Percentiles rank a stretch among this genome's conserved stretches.
phyloP scores from a whole-genome alignment of 2,329 filamentous ascomycete species.

The Graphiopsis chlorocephala region DNA sequence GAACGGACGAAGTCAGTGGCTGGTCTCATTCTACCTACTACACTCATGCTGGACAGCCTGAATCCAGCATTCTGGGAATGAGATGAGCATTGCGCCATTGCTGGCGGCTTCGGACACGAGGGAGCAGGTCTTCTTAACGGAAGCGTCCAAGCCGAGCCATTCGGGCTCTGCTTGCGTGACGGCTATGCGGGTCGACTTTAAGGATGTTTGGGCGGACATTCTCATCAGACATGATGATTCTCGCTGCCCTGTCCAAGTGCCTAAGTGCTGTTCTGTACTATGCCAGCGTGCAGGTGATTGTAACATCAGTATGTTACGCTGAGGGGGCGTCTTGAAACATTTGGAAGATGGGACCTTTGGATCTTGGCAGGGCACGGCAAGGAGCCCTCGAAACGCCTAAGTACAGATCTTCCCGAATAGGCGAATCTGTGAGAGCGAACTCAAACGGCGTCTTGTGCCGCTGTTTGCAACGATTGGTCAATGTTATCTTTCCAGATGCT shows the following conservation, averaged over 20 bases:
- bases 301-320: neutral
- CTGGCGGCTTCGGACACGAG: slow-evolving; percentile 56
- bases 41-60: slow-evolving; percentile 43
- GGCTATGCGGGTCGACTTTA: slow-evolving; percentile 31
- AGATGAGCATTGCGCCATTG: slow-evolving; percentile 54
- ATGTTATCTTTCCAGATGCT: neutral
- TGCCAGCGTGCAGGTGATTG: neutral
- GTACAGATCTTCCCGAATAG: neutral
- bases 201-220: neutral
- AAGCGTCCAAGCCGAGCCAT: slow-evolving; percentile 58
- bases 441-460: neutral
- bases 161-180: slow-evolving; percentile 59
- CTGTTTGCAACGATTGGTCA: neutral
- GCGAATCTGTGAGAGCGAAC: neutral
- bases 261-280: neutral
- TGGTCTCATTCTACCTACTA: slow-evolving; percentile 36
- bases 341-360: neutral
- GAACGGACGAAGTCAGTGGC: too few relatives aligned
- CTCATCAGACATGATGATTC: neutral
- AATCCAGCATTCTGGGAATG: slow-evolving; percentile 49
- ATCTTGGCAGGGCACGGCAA: neutral
- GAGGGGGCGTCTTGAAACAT: neutral
- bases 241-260: neutral
- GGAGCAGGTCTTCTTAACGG: slow-evolving; percentile 55
- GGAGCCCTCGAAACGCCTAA: neutral